A percentile compares a stretch with the other conserved stretches of the same genome.
Conservation (phyloP, 2,329 filamentous ascomycete species). For the Fusarium sp. region DNA sequence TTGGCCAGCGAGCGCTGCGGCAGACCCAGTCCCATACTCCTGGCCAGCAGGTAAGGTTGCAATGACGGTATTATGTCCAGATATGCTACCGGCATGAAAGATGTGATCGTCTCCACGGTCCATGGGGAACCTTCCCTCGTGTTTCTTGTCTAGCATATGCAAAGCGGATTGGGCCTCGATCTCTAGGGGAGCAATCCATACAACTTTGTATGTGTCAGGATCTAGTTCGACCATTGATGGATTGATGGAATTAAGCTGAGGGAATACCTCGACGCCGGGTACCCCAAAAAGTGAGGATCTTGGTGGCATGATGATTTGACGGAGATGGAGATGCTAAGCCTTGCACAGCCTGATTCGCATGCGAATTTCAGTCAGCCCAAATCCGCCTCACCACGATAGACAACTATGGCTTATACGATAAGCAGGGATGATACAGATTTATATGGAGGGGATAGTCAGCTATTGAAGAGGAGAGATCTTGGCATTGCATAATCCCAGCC, state of each 20-base stretch:
- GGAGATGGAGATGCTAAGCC: background rate
- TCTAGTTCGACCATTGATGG: conserved; percentile 23
- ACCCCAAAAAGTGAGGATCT: too few relatives aligned
- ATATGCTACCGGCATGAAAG: conserved; percentile 55
- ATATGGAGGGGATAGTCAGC: too few relatives aligned
- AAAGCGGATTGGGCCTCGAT: conserved; percentile 57
- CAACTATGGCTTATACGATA: too few relatives aligned
- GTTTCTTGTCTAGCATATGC: conserved; percentile 53
- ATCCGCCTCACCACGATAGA: background rate
- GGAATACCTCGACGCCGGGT: too few relatives aligned
- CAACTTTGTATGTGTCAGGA: conserved; percentile 51
- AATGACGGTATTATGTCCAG: conserved; percentile 57
- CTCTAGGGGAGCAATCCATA: conserved; percentile 57
- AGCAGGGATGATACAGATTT: too few relatives aligned
- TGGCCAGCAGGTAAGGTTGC: conserved; percentile 54
- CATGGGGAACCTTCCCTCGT: conserved; percentile 52
- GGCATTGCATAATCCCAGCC: too few relatives aligned
- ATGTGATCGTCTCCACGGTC: conserved; percentile 55
- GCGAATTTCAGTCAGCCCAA: background rate
- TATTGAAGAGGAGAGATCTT: too few relatives aligned
- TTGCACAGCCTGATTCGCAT: background rate
- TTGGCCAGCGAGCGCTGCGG: conserved; percentile 54
- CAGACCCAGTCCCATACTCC: conserved; percentile 54
- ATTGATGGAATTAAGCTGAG: background rate
- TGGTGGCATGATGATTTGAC: too few relatives aligned